Conservation (phyloP, 208 protist species). For the Crithidia sp. region DNA sequence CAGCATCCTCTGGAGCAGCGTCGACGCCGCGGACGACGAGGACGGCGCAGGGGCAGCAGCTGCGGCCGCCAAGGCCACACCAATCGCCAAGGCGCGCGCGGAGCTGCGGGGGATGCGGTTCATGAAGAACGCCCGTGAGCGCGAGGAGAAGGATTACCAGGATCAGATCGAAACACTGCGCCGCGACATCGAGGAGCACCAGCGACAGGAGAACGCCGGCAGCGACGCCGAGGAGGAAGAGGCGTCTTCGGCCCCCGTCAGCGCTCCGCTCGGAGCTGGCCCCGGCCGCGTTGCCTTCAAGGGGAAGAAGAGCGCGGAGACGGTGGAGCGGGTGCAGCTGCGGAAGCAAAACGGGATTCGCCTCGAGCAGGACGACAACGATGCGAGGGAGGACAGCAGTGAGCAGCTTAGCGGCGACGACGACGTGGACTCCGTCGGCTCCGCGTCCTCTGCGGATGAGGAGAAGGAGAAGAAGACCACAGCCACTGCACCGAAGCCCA, state of each 20-base stretch:
- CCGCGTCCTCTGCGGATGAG: conserved; percentile 8
- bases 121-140: conserved; percentile 81
- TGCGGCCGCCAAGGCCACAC: conserved; percentile 24
- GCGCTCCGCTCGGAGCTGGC: conserved; percentile 3
- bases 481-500: not conserved
- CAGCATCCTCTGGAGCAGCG: conserved; percentile 58
- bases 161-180: conserved; percentile 59
- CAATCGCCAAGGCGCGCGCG: conserved; percentile 66
- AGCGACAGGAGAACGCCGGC: conserved; percentile 26
- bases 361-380: conserved; percentile 15
- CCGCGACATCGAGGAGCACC: conserved; percentile 58
- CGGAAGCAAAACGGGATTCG: conserved; percentile 50
- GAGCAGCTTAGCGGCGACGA: conserved; percentile 16
- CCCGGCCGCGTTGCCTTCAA: conserved; percentile 27
- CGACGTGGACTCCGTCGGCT: conserved; percentile 11
- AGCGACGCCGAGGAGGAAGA: not conserved
- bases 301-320: conserved; percentile 23
- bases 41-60: conserved; percentile 1
- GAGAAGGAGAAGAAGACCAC: not conserved
- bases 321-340: conserved; percentile 58
- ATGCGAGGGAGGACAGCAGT: conserved; percentile 11
- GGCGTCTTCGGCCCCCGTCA: not conserved
- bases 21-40: conserved; percentile 17
- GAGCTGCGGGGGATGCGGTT: conserved; percentile 86
- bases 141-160: conserved; percentile 62